Conservation (phyloP, 1,284 basidiomycete species). For the Puccinia hordei region DNA sequence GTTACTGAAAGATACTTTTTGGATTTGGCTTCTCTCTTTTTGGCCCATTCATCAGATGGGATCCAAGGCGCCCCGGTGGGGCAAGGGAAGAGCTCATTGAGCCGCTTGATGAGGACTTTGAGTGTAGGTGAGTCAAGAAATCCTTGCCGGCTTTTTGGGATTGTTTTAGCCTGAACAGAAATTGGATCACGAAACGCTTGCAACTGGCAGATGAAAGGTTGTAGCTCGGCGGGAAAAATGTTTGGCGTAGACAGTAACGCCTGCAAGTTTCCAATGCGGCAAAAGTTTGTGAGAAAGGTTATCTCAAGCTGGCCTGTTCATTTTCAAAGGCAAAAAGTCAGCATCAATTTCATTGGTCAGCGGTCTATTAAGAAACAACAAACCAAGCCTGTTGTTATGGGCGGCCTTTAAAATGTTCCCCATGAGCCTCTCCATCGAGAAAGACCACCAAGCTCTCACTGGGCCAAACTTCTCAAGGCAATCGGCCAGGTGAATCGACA, state of each 20-base stretch:
- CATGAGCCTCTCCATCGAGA: too few relatives aligned
- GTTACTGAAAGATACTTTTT: neutral
- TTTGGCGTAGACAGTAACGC: too few relatives aligned
- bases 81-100: too few relatives aligned
- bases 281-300: constrained; percentile 15
- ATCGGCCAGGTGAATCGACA: too few relatives aligned
- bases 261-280: too few relatives aligned
- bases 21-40: neutral
- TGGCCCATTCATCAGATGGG: constrained; percentile 1
- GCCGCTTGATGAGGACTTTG: too few relatives aligned
- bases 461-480: too few relatives aligned
- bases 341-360: neutral
- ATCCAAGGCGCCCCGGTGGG: too few relatives aligned
- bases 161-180: neutral
- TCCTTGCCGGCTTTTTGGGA: neutral
- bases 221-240: too few relatives aligned
- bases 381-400: constrained; percentile 37
- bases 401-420: constrained; percentile 27
- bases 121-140: too few relatives aligned
- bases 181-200: neutral
- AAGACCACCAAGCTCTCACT: too few relatives aligned
- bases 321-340: neutral
- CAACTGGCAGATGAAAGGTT: too few relatives aligned
- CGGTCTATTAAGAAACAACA: neutral
- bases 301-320: constrained; percentile 30